Percentiles rank a stretch among this genome's conserved stretches.
These are phyloP conservation scores for Trichoderma sp. DNA, from an alignment of 2,329 filamentous ascomycete genomes.

Conservation along the genomic window DNA sequence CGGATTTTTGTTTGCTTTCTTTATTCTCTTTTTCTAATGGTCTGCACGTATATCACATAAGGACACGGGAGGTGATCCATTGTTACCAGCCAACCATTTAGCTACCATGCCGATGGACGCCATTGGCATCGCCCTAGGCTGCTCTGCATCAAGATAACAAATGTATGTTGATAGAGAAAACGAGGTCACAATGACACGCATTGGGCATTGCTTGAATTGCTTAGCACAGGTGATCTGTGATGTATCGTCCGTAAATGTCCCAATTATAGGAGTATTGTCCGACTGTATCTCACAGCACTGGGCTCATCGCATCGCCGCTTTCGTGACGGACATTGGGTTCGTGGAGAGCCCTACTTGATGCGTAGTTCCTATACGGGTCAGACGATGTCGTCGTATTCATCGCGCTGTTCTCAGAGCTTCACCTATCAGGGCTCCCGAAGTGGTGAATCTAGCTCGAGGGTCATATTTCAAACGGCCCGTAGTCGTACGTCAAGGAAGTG, in stretches of 20 bases:
- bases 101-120: constrained; percentile 20
- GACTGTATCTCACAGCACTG: too few species aligned
- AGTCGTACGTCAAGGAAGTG: too few species aligned
- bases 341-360: too few species aligned
- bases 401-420: too few species aligned
- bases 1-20: constrained; percentile 21
- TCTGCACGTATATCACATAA: constrained; percentile 27
- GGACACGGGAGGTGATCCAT: constrained; percentile 21
- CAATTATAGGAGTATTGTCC: too few species aligned
- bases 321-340: too few species aligned
- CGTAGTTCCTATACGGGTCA: too few species aligned
- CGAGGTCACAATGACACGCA: constrained; percentile 14
- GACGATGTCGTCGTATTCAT: too few species aligned
- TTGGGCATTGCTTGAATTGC: not conserved
- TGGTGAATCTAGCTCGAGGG: too few species aligned
- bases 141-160: constrained; percentile 21
- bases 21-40: constrained; percentile 26
- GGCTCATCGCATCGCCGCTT: too few species aligned
- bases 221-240: not conserved
- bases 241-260: not conserved
- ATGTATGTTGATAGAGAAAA: constrained; percentile 28
- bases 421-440: too few species aligned
- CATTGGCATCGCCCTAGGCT: constrained; percentile 20
- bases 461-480: too few species aligned
- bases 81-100: constrained; percentile 22